Evolutionary conservation across 441 rosid species (phyloP).

Genomic region (Hura crepitans): DNA sequence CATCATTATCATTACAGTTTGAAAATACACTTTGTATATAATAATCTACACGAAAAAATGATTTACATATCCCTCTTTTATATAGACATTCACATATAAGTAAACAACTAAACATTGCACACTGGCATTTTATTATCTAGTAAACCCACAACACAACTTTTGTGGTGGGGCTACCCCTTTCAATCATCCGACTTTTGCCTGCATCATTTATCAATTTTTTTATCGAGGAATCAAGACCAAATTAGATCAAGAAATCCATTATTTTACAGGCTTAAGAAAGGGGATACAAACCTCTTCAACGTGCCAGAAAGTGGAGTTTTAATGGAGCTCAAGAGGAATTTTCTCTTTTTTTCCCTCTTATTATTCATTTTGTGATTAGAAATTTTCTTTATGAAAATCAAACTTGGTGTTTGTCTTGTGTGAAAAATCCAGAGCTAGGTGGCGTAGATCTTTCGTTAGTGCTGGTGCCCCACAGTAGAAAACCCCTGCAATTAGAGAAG

Average conservation of each 20-base stretch:
- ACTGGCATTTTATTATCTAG: neutral
- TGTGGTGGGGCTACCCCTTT: conserved; percentile 10
- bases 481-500: conserved; percentile 60
- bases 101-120: neutral
- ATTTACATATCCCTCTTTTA: neutral
- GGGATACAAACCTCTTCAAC: neutral
- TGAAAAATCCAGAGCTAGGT: conserved; percentile 79
- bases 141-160: neutral
- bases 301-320: neutral
- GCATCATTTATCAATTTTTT: neutral
- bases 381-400: conserved; percentile 81
- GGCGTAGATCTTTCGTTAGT: conserved; percentile 55
- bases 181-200: conserved; percentile 11
- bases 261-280: neutral
- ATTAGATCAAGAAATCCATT: neutral
- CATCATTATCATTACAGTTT: neutral
- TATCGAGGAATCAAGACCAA: no score
- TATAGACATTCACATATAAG: neutral
- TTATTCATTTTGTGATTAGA: conserved; percentile 23
- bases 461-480: conserved; percentile 89
- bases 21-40: neutral
- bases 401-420: conserved; percentile 85
- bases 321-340: no score
- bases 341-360: neutral
- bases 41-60: neutral